phyloP scores from a whole-genome alignment of 768 basidiomycete genomes.

The Candolleomyces eurysporus region DNA sequence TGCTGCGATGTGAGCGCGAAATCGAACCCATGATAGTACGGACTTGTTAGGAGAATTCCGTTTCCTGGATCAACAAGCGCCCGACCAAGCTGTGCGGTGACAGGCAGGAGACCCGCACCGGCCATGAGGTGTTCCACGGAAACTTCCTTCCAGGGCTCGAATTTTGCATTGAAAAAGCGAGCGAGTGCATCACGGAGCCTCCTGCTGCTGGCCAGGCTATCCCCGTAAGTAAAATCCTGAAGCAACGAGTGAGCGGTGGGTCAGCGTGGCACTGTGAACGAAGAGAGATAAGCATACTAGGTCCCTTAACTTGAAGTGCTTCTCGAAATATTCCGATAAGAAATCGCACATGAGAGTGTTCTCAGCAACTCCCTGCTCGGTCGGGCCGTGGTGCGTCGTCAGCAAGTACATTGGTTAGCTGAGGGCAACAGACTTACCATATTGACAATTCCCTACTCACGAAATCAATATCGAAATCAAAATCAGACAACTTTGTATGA shows the following conservation, averaged over 20 bases:
- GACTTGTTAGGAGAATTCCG: constrained; percentile 15
- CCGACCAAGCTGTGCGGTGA: constrained; percentile 11
- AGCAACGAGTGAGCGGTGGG: not conserved
- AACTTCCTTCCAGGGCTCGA: constrained; percentile 12
- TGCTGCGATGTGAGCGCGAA: constrained; percentile 4
- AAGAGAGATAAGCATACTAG: constrained; percentile 5
- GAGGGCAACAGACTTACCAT: not conserved
- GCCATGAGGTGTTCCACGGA: constrained; percentile 11
- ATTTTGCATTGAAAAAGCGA: constrained; percentile 12
- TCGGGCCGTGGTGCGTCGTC: not conserved
- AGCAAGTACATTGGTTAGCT: not conserved
- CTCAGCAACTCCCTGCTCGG: constrained; percentile 15
- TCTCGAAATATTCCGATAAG: constrained; percentile 13
- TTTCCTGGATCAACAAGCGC: constrained; percentile 15
- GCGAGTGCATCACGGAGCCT: constrained; percentile 13
- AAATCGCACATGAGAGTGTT: constrained; percentile 17
- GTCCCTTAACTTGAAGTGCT: constrained; percentile 7
- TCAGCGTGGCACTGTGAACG: not conserved
- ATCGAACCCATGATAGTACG: constrained; percentile 21
- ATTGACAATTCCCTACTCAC: constrained; percentile 5
- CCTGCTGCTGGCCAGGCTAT: constrained; percentile 8
- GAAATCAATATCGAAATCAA: not conserved
- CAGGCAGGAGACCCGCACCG: constrained; percentile 13
- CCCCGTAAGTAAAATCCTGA: constrained; percentile 21
- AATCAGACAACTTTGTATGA: not conserved